phyloP scores from a whole-genome alignment of 1,139 yeast species.

The Suhomyces bolitotheri region DNA sequence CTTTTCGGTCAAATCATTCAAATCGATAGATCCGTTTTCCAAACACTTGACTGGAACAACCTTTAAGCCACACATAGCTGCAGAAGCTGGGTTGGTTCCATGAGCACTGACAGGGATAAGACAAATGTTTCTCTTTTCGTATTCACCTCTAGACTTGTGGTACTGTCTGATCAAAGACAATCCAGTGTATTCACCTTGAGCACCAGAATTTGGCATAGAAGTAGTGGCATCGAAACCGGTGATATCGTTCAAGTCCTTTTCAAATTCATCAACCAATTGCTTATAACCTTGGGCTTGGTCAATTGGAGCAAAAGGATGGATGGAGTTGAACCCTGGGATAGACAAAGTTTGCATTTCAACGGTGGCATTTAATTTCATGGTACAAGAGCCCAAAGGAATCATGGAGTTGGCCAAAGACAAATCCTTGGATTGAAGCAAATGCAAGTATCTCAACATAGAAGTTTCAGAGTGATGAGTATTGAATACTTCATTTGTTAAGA shows the following conservation, averaged over 20 bases:
- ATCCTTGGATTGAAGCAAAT: constrained; percentile 82
- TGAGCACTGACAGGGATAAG: constrained; percentile 96
- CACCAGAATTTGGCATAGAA: constrained; percentile 96
- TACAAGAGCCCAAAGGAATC: constrained; percentile 97
- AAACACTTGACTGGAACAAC: constrained; percentile 91
- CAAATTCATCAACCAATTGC: constrained; percentile 73
- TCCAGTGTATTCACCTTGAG: constrained; percentile 97
- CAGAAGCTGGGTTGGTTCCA: constrained; percentile 98
- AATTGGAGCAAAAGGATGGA: constrained; percentile 91
- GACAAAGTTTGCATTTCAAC: constrained; percentile 93
- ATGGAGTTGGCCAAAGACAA: constrained; percentile 91
- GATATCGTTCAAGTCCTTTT: constrained; percentile 81
- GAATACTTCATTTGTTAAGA: constrained; percentile 77
- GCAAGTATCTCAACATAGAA: constrained; percentile 87
- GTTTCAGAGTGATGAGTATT: constrained; percentile 91
- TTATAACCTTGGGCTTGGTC: constrained; percentile 86
- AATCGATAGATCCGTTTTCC: constrained; percentile 80
- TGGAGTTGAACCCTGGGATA: constrained; percentile 85
- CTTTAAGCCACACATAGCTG: constrained; percentile 94
- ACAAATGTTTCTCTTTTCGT: constrained; percentile 73
- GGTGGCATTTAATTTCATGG: constrained; percentile 95
- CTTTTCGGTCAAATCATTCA: constrained; percentile 70
- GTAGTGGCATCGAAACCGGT: constrained; percentile 96
- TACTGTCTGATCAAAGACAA: constrained; percentile 82
- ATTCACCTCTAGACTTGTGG: constrained; percentile 69